Evolutionary conservation across 495 filamentous ascomycete species (phyloP), one percentile per base, ranked within the genome.

Genomic region (Lepidopterella palustris): DNA sequence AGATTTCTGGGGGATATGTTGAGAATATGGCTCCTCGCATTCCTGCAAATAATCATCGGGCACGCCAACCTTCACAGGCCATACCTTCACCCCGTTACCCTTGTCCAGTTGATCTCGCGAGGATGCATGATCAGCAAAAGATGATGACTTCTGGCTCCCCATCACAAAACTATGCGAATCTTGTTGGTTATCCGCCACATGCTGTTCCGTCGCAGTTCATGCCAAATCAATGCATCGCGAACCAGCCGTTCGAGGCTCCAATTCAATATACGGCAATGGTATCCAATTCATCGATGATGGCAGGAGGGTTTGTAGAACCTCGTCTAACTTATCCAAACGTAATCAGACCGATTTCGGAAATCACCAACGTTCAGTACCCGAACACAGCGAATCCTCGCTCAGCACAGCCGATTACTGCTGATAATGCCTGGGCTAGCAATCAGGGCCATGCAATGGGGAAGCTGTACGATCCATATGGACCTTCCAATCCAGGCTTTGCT

Each of bases 401-500:
- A n/a, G n/a, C n/a, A n/a, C n/a, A n/a, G n/a, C n/a, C n/a, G n/a
- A n/a, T n/a, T n/a, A n/a, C n/a, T n/a, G n/a, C n/a, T n/a, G 13
- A 42, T 11, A 18, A 42, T 10, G 10, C 9, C 2, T 42, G 13
- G 9, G 35, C 18, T 11, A 42, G 9, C 18, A 13, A 15, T 42
- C 9, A 11, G 18, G 35, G 35, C 18, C 35, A 42, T 42, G 35
- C 35, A 42, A 18, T 15, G 35, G 18, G 10, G 23, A 24, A 25
- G 24, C 47, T 50, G 18, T 50, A 25, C 42, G 40, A 66, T 25
- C 63, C 63, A 10, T 62, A 66, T 40, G 56, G 55, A 3, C 3
- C 55, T 20, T 45, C 54, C 3, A 56, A 40, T 9, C 59, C 63
- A 1, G 60, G 59, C 1, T 66, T 62, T 40, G 40, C 55, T 3